Percentiles rank a stretch among this genome's conserved stretches.
phyloP scores from a whole-genome alignment of 73 alveolate genomes.

The Paramecium sonneborni region DNA sequence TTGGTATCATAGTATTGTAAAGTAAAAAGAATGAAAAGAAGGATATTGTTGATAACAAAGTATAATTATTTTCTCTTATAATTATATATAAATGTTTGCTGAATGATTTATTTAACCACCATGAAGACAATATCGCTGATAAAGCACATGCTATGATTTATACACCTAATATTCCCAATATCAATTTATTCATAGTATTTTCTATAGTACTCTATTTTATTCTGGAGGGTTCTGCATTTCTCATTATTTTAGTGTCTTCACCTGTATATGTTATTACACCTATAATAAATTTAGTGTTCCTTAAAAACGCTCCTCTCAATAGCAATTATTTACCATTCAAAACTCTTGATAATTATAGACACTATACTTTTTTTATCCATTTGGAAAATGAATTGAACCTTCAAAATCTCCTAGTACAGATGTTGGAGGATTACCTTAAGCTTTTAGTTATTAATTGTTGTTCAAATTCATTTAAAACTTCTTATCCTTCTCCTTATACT shows the following conservation, averaged over 20 bases:
- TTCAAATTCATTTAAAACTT: neutral
- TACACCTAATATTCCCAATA: conserved; percentile 61
- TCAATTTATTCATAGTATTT: conserved; percentile 60
- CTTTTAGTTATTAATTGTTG: neutral
- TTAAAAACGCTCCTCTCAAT: conserved; percentile 92
- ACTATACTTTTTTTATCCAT: neutral
- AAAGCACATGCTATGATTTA: conserved; percentile 55
- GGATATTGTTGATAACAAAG: conserved; percentile 53
- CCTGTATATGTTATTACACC: conserved; percentile 97
- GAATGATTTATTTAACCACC: conserved; percentile 59
- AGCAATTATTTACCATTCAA: conserved; percentile 81
- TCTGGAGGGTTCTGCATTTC: conserved; percentile 93
- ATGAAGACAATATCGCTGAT: conserved; percentile 38
- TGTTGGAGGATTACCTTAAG: neutral
- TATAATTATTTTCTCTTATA: neutral
- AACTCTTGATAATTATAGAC: neutral
- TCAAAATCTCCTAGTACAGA: neutral
- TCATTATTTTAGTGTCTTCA: conserved; percentile 94
- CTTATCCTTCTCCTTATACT: neutral
- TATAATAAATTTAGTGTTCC: conserved; percentile 87
- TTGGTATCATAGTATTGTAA: conserved; percentile 96
- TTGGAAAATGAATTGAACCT: conserved; percentile 23
- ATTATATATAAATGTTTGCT: neutral
- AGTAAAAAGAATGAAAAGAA: conserved; percentile 90
- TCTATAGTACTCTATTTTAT: conserved; percentile 85